Base-by-base conservation (phyloP, 1,284 basidiomycete genomes). In the Taiwanofungus camphoratus region DNA sequence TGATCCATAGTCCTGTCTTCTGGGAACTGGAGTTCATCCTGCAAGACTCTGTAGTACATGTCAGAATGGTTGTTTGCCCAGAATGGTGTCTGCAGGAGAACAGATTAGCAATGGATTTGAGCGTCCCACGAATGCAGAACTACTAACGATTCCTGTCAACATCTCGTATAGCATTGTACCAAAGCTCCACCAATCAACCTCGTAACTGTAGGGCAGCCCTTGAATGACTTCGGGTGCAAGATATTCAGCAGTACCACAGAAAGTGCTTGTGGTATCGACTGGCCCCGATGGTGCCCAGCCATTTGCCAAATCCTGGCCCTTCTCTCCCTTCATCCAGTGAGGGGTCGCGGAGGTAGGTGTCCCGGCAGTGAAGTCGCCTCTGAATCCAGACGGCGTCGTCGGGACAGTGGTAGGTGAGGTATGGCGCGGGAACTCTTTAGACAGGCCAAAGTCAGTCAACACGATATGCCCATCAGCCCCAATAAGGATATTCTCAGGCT, bases 131-230 rank as follows among this genome's bases (percentile, higher is more conserved):
- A 7, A 27, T 13, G 26, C 31, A 18, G 21, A 39, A 38, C 21
- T 11, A 80, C 86, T 71, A 62, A 90, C 87, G 52, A 90, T 88
- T 26, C 90, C 91, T 31, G 85, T 88, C 62, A 92, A 69, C 82
- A 95, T 94, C 69, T 98, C 95, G 62, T 89, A 93, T 45, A 97
- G 69, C 86, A 98, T 96, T 48, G 93, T 97, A 15, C 94, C 94
- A 57, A 96, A 88, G 52, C 87, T 89, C 93, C 94, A 98, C 90
- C 92, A 95, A 62, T 98, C 94, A 16, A 95, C 92, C 54, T 94
- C 90, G 59, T 94, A 97, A 50, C 87, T 87, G 64, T 98, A 97
- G 15, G 88, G 79, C 52, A 88, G 66, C 3, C 92, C 89, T 57
- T 92, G 87, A 55, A 98, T 91, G 39, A 98, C 92, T 62, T 95